Percentiles rank a stretch among this genome's conserved stretches.
phyloP scores from a whole-genome alignment of 495 filamentous ascomycete genomes.

The Peziza echinospora region DNA sequence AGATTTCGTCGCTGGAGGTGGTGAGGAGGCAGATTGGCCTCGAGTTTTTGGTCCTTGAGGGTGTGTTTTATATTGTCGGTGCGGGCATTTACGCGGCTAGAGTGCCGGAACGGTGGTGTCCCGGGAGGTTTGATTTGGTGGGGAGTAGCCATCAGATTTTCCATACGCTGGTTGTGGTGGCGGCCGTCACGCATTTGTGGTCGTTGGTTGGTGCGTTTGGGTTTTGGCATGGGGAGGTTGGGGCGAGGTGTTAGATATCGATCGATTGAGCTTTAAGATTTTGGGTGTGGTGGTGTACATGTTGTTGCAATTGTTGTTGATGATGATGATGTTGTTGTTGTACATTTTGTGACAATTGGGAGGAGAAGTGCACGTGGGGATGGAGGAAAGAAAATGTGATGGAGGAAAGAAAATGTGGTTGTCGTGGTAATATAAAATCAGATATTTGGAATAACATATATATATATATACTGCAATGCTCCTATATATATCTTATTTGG shows the following conservation, averaged over 20 bases:
- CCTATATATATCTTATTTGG: too few species aligned
- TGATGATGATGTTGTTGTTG: too few species aligned
- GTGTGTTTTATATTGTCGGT: slow-evolving; percentile 64
- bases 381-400: too few species aligned
- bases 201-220: slow-evolving; percentile 28
- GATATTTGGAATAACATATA: too few species aligned
- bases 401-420: too few species aligned
- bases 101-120: slow-evolving; percentile 39
- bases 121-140: slow-evolving; percentile 50
- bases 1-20: slow-evolving; percentile 33
- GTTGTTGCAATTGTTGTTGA: too few species aligned
- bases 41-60: slow-evolving; percentile 58
- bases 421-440: too few species aligned
- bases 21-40: slow-evolving; percentile 58
- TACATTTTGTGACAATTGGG: too few species aligned
- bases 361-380: too few species aligned
- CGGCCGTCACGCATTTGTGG: slow-evolving; percentile 40
- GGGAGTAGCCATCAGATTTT: slow-evolving; percentile 67
- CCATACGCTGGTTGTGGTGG: slow-evolving; percentile 47
- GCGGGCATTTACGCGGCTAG: slow-evolving; percentile 60
- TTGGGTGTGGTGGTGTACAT: too few species aligned
- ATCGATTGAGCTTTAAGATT: too few species aligned
- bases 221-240: not conserved
- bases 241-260: not conserved
- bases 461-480: too few species aligned